phyloP scores from a whole-genome alignment of 2,329 filamentous ascomycete genomes.

The Sarocladium kiliense region DNA sequence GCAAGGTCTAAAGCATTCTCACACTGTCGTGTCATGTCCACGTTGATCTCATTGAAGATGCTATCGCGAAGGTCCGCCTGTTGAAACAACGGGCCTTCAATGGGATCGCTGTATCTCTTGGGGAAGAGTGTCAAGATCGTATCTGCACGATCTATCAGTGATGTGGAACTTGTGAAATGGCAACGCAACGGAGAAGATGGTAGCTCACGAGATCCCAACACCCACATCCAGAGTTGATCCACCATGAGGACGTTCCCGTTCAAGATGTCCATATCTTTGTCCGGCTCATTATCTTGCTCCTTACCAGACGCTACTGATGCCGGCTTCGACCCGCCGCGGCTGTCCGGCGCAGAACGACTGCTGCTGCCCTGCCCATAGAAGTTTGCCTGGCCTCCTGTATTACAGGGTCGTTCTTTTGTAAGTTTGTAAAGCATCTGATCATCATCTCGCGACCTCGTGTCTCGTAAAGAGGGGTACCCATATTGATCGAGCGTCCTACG shows the following conservation, averaged over 20 bases:
- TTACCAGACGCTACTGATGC: not conserved
- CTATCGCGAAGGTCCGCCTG: conserved; percentile 59
- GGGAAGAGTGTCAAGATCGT: conserved; percentile 52
- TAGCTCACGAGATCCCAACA: conserved; percentile 48
- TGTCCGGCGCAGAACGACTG: conserved; percentile 18
- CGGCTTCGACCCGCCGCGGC: conserved; percentile 13
- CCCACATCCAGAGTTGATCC: conserved; percentile 61
- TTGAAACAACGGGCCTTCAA: conserved; percentile 50
- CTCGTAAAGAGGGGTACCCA: conserved; percentile 55
- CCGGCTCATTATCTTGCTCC: conserved; percentile 27
- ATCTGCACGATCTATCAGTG: conserved; percentile 23
- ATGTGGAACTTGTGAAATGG: not conserved
- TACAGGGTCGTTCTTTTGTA: conserved; percentile 41
- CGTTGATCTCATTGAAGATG: conserved; percentile 62
- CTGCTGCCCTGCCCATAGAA: conserved; percentile 25
- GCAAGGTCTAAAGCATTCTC: conserved; percentile 59
- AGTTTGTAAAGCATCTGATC: conserved; percentile 66
- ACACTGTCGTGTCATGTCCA: conserved; percentile 56
- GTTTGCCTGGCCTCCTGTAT: conserved; percentile 15
- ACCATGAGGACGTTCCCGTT: conserved; percentile 61
- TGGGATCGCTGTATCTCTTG: conserved; percentile 47
- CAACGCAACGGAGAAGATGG: no score
- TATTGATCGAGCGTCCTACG: conserved; percentile 60
- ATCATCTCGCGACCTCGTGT: conserved; percentile 56
- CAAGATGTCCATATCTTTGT: conserved; percentile 30